These are phyloP conservation scores for Neofusicoccum laricinum DNA, from an alignment of 2,329 filamentous ascomycete species.

Conservation along the genomic window DNA sequence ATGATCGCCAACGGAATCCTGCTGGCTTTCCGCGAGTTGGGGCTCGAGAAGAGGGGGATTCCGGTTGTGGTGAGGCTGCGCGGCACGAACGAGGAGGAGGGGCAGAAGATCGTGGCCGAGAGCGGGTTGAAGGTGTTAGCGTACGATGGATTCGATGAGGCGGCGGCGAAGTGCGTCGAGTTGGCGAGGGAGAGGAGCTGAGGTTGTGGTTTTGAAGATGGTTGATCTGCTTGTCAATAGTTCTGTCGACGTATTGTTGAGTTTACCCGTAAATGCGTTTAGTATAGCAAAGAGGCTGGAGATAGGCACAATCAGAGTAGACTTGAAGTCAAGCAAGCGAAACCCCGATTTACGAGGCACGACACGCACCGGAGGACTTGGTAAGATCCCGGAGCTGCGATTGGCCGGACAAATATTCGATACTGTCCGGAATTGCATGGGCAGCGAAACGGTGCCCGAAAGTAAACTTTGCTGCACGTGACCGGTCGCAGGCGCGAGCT, in stretches of 20 bases:
- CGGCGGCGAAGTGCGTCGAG: constrained; percentile 64
- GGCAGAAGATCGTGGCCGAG: constrained; percentile 65
- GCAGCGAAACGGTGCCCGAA: not conserved
- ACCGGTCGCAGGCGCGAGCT: not conserved
- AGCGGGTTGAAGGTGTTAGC: constrained; percentile 67
- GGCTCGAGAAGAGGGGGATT: constrained; percentile 52
- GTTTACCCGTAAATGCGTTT: not conserved
- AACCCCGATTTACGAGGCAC: not conserved
- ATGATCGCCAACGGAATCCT: constrained; percentile 79
- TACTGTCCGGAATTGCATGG: not conserved
- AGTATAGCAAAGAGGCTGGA: not conserved
- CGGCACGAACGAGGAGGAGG: constrained; percentile 70
- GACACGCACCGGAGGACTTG: not conserved
- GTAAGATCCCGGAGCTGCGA: not conserved
- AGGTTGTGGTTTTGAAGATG: not conserved
- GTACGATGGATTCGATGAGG: constrained; percentile 73
- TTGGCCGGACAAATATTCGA: not conserved
- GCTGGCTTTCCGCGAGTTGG: constrained; percentile 67
- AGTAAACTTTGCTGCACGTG: not conserved
- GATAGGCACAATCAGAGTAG: not conserved
- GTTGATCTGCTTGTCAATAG: not conserved
- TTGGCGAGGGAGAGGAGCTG: constrained; percentile 38
- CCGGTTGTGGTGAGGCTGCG: constrained; percentile 76
- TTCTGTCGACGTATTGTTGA: not conserved
- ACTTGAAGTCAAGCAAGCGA: not conserved